Percentiles rank a stretch among this genome's conserved stretches.
Evolutionary conservation across 2,329 filamentous ascomycete species (phyloP).

Genomic region (Reticulascus tulasneorum): DNA sequence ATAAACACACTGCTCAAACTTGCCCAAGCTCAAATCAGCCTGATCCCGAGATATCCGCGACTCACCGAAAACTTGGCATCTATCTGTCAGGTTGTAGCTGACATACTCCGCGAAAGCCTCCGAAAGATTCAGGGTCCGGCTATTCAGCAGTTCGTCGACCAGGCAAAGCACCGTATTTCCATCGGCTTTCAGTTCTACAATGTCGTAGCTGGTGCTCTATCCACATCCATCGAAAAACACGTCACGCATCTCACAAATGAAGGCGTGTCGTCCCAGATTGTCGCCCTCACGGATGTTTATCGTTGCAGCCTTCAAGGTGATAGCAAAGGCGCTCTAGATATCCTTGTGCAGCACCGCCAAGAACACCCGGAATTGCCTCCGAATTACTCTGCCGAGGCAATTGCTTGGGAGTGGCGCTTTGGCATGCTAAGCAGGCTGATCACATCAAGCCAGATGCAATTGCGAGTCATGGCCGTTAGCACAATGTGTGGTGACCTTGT

Average conservation of each 20-base stretch:
- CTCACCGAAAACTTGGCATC: slow-evolving; percentile 38
- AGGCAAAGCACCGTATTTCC: slow-evolving; percentile 29
- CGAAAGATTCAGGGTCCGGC: slow-evolving; percentile 15
- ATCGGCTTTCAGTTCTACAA: slow-evolving; percentile 40
- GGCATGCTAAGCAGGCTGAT: slow-evolving; percentile 67
- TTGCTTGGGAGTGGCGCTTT: slow-evolving; percentile 66
- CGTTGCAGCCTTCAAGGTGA: slow-evolving; percentile 34
- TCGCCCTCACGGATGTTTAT: slow-evolving; percentile 40
- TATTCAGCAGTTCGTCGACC: slow-evolving; percentile 14
- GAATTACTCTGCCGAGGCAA: slow-evolving; percentile 41
- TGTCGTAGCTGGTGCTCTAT: slow-evolving; percentile 37
- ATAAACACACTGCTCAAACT: slow-evolving; percentile 39
- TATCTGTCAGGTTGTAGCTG: slow-evolving; percentile 30
- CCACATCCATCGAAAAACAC: slow-evolving; percentile 49
- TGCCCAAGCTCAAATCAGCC: slow-evolving; percentile 32
- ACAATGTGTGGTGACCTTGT: slow-evolving; percentile 70
- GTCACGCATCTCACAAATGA: slow-evolving; percentile 48
- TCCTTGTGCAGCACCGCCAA: slow-evolving; percentile 26
- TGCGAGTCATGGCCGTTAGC: slow-evolving; percentile 76
- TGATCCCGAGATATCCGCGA: slow-evolving; percentile 43
- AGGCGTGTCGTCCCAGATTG: slow-evolving; percentile 33
- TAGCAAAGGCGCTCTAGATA: slow-evolving; percentile 28
- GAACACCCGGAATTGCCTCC: slow-evolving; percentile 32
- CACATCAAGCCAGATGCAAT: slow-evolving; percentile 82
- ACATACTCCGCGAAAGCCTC: slow-evolving; percentile 26